phyloP scores from a whole-genome alignment of 2,329 filamentous ascomycete species.

The Chrysoporthe austroafricana region DNA sequence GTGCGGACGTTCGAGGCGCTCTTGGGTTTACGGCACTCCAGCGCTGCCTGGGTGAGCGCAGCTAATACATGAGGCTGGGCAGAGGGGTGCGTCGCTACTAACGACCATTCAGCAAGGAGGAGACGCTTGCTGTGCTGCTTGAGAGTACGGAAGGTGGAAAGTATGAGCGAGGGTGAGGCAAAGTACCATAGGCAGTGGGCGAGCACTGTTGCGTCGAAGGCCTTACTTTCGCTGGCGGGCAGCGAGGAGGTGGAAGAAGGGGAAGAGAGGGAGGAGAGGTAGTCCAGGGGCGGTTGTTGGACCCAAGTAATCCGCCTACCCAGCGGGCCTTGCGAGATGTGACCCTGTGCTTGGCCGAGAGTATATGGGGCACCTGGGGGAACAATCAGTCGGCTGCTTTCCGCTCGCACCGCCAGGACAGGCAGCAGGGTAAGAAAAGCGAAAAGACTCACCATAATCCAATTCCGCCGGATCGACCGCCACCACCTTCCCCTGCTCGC shows the following conservation, averaged over 20 bases:
- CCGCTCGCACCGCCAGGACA: constrained; percentile 1
- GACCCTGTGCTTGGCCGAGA: constrained; percentile 51
- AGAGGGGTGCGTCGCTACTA: constrained; percentile 21
- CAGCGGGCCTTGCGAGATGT: constrained; percentile 45
- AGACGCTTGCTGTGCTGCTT: constrained; percentile 30
- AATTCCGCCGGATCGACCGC: constrained; percentile 56
- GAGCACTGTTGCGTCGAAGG: constrained; percentile 52
- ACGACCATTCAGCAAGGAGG: constrained; percentile 29
- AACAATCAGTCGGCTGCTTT: constrained; percentile 6
- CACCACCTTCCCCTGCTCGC: constrained; percentile 48
- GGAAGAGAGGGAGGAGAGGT: constrained; percentile 35
- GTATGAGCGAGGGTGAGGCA: constrained; percentile 23
- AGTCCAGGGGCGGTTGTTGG: constrained; percentile 41
- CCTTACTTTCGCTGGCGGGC: constrained; percentile 14
- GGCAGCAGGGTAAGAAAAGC: constrained; percentile 10
- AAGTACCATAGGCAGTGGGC: constrained; percentile 61
- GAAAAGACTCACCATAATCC: constrained; percentile 50
- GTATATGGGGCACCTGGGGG: constrained; percentile 40
- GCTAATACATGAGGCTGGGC: constrained; percentile 29
- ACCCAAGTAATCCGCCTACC: constrained; percentile 50
- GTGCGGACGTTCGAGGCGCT: constrained; percentile 25
- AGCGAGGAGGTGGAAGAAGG: constrained; percentile 14
- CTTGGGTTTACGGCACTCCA: constrained; percentile 26
- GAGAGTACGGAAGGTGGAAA: constrained; percentile 26
- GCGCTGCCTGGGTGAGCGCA: constrained; percentile 25